Evolutionary conservation across 768 basidiomycete genomes (phyloP), one percentile per base, ranked within the genome.

Genomic region (Lentinula lateritia): DNA sequence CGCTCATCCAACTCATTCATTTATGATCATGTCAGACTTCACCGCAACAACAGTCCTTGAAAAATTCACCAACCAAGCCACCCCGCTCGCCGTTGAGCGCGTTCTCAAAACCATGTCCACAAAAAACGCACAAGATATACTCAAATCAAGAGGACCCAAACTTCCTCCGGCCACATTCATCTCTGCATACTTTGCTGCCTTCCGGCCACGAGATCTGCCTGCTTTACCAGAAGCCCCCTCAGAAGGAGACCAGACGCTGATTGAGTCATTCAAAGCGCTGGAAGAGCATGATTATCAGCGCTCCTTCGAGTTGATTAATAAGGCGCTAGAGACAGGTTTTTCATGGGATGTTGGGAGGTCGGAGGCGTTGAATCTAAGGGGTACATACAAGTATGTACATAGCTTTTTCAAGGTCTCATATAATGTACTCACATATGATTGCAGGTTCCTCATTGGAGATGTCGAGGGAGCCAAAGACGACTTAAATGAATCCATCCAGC

Each of bases 21-120:
- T 32, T 43, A 16, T 20, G 3, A 6, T 43, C 39, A 20, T 36
- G 10, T 3, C 64, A 95, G 96, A 99, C 73, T 98, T 88, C 79
- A 98, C 96, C 0, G 93, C 96, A n/a, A 88, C 92, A 0, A 94
- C 95, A 15, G 96, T 99, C 65, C 82, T 99, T 45, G 93, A 95
- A 73, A 87, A 89, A 68, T 97, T 98, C 85, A 82, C 88, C 70
- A 93, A 95, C 69, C 85, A 90, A 64, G 66, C 76, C 0, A 89
- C 94, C 1, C 85, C 90, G 4, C 81, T 86, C 57, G 78, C 91
- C 0, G 93, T 98, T 7, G 97, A 98, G 72, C 86, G 94, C n/a
- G 92, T 96, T 18, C 75, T 98, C 69, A 95, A 95, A 75, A 86
- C 87, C 63, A 74, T 97, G 36, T 82, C 96, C 0, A 74, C 80